phyloP scores from a whole-genome alignment of 345 rosid genomes.

The Boechera divaricarpa region DNA sequence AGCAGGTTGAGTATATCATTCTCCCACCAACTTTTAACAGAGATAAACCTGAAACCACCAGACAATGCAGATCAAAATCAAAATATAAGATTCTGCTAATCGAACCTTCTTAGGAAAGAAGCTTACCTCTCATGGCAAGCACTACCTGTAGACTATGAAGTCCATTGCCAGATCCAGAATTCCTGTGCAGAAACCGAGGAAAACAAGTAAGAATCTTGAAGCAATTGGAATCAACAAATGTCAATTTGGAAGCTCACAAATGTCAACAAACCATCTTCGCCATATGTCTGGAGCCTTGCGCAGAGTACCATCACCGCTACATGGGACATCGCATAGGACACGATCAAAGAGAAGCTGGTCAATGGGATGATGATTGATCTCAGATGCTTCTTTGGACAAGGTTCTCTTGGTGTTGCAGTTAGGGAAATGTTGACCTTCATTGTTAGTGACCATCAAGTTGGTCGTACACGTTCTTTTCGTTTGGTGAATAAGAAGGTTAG shows the following conservation, averaged over 20 bases:
- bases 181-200: slow-evolving; percentile 56
- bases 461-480: slow-evolving; percentile 98
- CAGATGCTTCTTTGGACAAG: slow-evolving; percentile 44
- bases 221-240: not conserved
- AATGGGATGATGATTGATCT: slow-evolving; percentile 40
- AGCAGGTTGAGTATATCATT: slow-evolving; percentile 97
- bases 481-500: slow-evolving; percentile 97
- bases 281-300: slow-evolving; percentile 98
- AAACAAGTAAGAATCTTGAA: slow-evolving; percentile 27
- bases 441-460: slow-evolving; percentile 89
- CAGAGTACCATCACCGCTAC: slow-evolving; percentile 97
- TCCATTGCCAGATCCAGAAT: slow-evolving; percentile 86
- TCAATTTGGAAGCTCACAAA: not conserved
- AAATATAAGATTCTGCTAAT: slow-evolving; percentile 6
- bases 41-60: slow-evolving; percentile 65
- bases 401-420: slow-evolving; percentile 63
- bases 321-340: slow-evolving; percentile 93
- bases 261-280: slow-evolving; percentile 78
- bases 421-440: slow-evolving; percentile 97
- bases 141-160: slow-evolving; percentile 87
- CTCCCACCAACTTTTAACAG: slow-evolving; percentile 93
- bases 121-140: slow-evolving; percentile 86
- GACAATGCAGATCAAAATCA: not conserved
- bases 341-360: slow-evolving; percentile 86
- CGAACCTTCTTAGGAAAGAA: not conserved